phyloP scores from a whole-genome alignment of 2,329 filamentous ascomycete genomes.

The Pestalotiopsis sp. region DNA sequence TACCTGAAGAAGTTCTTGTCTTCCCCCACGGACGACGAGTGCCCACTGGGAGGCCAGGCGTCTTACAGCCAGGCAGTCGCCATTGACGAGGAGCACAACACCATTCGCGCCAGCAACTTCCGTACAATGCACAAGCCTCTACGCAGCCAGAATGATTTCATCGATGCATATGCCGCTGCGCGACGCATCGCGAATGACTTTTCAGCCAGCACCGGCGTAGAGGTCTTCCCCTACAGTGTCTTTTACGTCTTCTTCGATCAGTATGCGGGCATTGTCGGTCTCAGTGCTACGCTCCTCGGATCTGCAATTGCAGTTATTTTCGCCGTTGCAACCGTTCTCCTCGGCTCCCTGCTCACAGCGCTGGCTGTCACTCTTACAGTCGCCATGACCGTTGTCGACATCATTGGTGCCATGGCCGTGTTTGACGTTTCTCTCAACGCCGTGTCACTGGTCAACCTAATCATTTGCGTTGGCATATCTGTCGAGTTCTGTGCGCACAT shows the following conservation, averaged over 20 bases:
- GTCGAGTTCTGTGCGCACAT: constrained; percentile 99
- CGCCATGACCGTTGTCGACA: constrained; percentile 90
- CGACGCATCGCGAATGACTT: constrained; percentile 84
- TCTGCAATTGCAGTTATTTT: constrained; percentile 87
- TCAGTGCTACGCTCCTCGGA: constrained; percentile 79
- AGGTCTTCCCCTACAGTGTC: constrained; percentile 94
- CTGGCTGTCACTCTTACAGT: constrained; percentile 84
- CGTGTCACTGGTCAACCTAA: constrained; percentile 90
- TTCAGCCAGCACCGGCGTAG: constrained; percentile 68
- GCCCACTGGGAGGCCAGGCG: constrained; percentile 85
- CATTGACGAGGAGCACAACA: constrained; percentile 67
- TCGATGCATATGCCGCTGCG: constrained; percentile 84
- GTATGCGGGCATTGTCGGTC: constrained; percentile 80
- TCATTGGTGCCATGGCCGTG: constrained; percentile 92
- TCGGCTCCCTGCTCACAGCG: constrained; percentile 83
- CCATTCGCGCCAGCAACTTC: constrained; percentile 85
- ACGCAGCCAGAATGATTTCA: constrained; percentile 88
- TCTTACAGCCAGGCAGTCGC: constrained; percentile 85
- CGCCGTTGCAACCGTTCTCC: constrained; percentile 73
- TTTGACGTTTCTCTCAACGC: constrained; percentile 90
- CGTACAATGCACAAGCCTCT: constrained; percentile 86
- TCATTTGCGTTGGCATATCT: constrained; percentile 95
- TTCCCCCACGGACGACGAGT: constrained; percentile 79
- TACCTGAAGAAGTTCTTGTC: constrained; percentile 84
- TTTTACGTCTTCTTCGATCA: constrained; percentile 99